A percentile compares a stretch with the other conserved stretches of the same genome.
Evolutionary conservation across 106 monocot genomes (phyloP).

Genomic region (Acanthochlamys bracteata): DNA sequence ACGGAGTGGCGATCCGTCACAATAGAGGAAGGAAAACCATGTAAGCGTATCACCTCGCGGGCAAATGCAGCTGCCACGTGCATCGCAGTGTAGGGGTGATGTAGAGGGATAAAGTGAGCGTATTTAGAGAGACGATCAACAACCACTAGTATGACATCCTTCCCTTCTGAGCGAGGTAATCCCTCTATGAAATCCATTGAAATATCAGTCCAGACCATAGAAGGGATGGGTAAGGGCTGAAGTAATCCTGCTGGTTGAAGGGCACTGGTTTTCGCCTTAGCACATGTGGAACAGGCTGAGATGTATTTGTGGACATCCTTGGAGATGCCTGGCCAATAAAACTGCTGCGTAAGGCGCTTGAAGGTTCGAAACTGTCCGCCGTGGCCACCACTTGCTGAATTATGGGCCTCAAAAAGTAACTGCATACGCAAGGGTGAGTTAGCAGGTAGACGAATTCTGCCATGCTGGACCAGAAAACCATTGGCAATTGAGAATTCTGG

Average conservation of each 20-base stretch:
- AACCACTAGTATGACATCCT: neutral
- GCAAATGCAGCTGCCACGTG: neutral
- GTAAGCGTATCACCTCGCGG: neutral
- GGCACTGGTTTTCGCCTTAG: too few relatives aligned
- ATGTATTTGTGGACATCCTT: neutral
- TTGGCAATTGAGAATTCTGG: too few relatives aligned
- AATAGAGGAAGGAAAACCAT: neutral
- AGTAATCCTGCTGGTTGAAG: neutral
- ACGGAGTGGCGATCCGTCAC: neutral
- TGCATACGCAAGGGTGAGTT: neutral
- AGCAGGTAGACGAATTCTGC: too few relatives aligned
- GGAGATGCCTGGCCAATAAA: neutral
- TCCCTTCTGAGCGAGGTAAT: neutral
- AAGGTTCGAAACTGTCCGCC: neutral
- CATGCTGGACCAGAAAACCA: neutral
- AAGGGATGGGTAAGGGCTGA: neutral
- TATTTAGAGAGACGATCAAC: neutral
- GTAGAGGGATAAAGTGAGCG: neutral
- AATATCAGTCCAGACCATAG: neutral
- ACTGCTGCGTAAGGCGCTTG: neutral
- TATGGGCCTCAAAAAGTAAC: neutral
- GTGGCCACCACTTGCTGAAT: neutral
- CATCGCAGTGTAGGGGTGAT: neutral
- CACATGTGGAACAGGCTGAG: too few relatives aligned
- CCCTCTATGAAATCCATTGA: slow-evolving; percentile 5